Percentiles rank a stretch among this genome's conserved stretches.
These are phyloP conservation scores for Metrosideros polymorpha DNA, from an alignment of 441 rosid genomes.

Conservation along the genomic window DNA sequence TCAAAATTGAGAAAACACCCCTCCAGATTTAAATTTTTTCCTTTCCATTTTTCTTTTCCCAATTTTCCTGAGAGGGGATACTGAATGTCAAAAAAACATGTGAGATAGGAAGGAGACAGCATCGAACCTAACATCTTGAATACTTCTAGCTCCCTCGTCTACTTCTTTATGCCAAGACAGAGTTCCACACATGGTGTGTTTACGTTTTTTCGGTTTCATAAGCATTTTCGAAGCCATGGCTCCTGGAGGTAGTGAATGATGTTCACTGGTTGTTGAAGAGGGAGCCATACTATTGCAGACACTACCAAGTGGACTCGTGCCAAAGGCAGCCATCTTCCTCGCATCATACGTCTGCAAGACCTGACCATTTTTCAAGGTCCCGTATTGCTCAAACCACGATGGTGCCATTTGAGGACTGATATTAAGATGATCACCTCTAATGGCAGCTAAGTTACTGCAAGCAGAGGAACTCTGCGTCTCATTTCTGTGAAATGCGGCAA, in stretches of 20 bases:
- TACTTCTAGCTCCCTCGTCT: not conserved
- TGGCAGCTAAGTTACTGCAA: not conserved
- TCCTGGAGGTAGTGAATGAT: not conserved
- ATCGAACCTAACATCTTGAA: not conserved
- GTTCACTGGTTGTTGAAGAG: not conserved
- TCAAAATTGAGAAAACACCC: not conserved
- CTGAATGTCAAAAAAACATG: not conserved
- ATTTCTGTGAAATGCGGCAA: not conserved
- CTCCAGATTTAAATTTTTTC: not conserved
- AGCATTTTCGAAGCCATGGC: not conserved
- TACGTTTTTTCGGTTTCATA: not conserved
- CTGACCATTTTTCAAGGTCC: constrained; percentile 1
- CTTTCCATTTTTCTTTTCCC: not conserved
- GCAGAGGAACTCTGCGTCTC: not conserved
- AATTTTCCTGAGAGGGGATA: not conserved
- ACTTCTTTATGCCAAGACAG: constrained; percentile 2
- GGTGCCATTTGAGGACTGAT: constrained; percentile 5
- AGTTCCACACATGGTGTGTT: not conserved
- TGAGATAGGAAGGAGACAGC: not conserved
- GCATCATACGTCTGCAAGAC: not conserved
- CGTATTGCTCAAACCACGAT: not conserved
- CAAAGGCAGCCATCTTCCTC: not conserved
- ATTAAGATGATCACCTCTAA: not conserved
- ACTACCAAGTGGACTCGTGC: not conserved
- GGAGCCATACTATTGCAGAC: not conserved